These are phyloP conservation scores for Venturiaceae sp. DNA, from an alignment of 2,329 filamentous ascomycete genomes.

Conservation along the genomic window DNA sequence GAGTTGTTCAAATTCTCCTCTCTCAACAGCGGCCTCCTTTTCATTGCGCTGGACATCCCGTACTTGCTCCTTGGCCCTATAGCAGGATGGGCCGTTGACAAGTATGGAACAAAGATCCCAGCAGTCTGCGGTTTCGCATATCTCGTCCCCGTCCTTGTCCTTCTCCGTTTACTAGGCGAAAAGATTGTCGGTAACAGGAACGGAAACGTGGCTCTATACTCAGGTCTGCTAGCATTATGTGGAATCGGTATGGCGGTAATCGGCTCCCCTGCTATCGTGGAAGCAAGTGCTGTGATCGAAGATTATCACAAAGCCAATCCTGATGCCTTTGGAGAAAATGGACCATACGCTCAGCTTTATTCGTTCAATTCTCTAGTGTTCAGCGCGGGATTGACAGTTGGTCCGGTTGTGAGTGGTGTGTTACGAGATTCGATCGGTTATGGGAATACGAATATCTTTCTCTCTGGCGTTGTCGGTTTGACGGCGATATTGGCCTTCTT, in stretches of 20 bases:
- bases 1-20: constrained; percentile 34
- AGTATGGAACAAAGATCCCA: not conserved
- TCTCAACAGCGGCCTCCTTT: constrained; percentile 16
- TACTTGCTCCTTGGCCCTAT: constrained; percentile 2
- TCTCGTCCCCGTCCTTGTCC: constrained; percentile 49
- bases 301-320: constrained; percentile 46
- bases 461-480: constrained; percentile 35
- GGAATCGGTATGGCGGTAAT: constrained; percentile 45
- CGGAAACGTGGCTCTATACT: constrained; percentile 33
- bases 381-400: constrained; percentile 47
- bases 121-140: constrained; percentile 43
- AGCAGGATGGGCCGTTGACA: not conserved
- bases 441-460: constrained; percentile 46
- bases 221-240: constrained; percentile 33
- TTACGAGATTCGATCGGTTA: constrained; percentile 44
- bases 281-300: constrained; percentile 45
- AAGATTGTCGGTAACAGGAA: not conserved
- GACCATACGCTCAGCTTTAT: constrained; percentile 57
- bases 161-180: constrained; percentile 45
- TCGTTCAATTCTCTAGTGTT: constrained; percentile 56
- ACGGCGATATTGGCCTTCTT: constrained; percentile 35
- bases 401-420: constrained; percentile 46
- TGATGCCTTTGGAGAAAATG: constrained; percentile 43
- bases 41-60: constrained; percentile 1
- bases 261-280: constrained; percentile 45